Evolutionary conservation across 345 rosid species (phyloP).

Genomic region (Linum usitatissimum): DNA sequence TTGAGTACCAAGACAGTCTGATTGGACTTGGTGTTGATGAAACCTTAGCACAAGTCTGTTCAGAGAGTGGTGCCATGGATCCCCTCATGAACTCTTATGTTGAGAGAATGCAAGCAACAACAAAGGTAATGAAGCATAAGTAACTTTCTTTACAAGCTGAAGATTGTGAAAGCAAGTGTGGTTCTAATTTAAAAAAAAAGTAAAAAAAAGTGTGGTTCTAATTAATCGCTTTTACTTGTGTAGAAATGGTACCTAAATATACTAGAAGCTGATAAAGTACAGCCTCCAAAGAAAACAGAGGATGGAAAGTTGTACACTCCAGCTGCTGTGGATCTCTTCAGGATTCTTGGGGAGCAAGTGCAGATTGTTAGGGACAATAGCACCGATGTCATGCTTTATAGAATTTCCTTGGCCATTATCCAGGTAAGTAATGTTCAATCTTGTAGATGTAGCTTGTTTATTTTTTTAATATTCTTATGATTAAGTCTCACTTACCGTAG

Average conservation of each 20-base stretch:
- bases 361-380: conserved; percentile 96
- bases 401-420: conserved; percentile 86
- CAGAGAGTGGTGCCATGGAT: conserved; percentile 99
- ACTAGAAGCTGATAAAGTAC: conserved; percentile 92
- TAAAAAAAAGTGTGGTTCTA: background rate
- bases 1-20: conserved; percentile 93
- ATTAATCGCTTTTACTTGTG: conserved; percentile 11
- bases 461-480: background rate
- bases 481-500: background rate
- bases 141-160: background rate
- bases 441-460: background rate
- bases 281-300: conserved; percentile 95
- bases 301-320: conserved; percentile 99
- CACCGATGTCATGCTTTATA: conserved; percentile 92
- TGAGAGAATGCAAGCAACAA: conserved; percentile 98
- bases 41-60: conserved; percentile 96
- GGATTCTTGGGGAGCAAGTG: conserved; percentile 98
- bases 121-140: conserved; percentile 40
- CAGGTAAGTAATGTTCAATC: conserved; percentile 46
- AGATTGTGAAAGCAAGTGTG: background rate
- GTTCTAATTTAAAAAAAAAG: too few species aligned
- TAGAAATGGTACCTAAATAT: conserved; percentile 98
- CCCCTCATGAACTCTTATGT: conserved; percentile 97
- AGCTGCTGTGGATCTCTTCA: conserved; percentile 97
- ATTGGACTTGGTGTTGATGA: conserved; percentile 99